These are phyloP conservation scores for Scortechinia acanthostroma DNA, from an alignment of 2,329 filamentous ascomycete genomes.

Conservation along the genomic window DNA sequence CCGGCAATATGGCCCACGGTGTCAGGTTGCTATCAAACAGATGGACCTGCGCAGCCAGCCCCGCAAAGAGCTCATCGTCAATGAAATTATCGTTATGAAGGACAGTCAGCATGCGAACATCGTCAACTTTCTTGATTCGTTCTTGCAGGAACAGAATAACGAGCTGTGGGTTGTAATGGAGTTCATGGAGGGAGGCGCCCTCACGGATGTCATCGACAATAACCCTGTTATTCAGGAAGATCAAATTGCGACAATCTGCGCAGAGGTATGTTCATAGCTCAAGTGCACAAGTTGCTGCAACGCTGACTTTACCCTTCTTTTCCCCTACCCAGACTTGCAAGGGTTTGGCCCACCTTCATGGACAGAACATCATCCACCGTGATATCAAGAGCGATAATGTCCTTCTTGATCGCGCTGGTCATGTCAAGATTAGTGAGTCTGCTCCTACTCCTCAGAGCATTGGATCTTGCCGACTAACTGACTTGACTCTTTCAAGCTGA, in stretches of 20 bases:
- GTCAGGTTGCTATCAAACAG: conserved; percentile 96
- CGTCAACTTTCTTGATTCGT: conserved; percentile 96
- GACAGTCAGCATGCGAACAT: conserved; percentile 97
- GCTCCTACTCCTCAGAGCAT: background rate
- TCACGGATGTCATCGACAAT: conserved; percentile 98
- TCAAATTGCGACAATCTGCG: conserved; percentile 94
- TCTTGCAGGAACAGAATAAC: conserved; percentile 85
- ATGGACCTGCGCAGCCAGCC: conserved; percentile 98
- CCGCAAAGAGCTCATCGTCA: conserved; percentile 95
- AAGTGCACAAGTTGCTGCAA: too few relatives aligned
- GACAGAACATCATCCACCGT: conserved; percentile 94
- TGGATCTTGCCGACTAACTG: conserved; percentile 4
- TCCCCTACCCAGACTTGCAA: conserved; percentile 73
- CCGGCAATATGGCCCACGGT: conserved; percentile 70
- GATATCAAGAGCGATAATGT: conserved; percentile 99
- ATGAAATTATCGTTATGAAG: conserved; percentile 99
- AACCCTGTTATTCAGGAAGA: conserved; percentile 90
- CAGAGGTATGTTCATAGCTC: conserved; percentile 73
- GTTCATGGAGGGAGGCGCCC: conserved; percentile 95
- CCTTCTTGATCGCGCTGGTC: conserved; percentile 83
- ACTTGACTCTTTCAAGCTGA: conserved; percentile 70
- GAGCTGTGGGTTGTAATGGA: conserved; percentile 99
- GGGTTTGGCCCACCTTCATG: conserved; percentile 87
- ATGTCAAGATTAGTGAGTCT: conserved; percentile 90
- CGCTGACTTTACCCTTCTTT: conserved; percentile 10